A percentile compares a stretch with the other conserved stretches of the same genome.
phyloP scores from a whole-genome alignment of 345 rosid genomes.

The Raphanus raphanistrum region DNA sequence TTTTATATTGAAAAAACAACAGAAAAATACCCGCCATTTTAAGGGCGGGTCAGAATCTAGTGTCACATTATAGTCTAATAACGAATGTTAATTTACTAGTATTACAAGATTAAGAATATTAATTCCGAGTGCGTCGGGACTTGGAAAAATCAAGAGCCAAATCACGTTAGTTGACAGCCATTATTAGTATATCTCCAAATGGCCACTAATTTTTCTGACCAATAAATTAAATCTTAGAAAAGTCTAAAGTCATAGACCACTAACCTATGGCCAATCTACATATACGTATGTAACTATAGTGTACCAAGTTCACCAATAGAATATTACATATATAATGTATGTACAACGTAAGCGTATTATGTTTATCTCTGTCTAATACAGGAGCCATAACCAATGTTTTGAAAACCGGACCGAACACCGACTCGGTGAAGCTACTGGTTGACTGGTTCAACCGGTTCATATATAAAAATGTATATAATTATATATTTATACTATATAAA shows the following conservation, averaged over 20 bases:
- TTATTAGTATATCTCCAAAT: slow-evolving; percentile 12
- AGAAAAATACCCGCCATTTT: no score
- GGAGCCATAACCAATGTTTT: no score
- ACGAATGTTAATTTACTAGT: slow-evolving; percentile 8
- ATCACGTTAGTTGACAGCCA: slow-evolving; percentile 33
- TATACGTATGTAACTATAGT: not conserved
- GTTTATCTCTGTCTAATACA: not conserved
- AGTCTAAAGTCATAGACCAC: slow-evolving; percentile 27
- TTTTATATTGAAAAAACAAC: no score
- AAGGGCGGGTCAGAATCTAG: no score
- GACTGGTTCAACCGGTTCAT: no score
- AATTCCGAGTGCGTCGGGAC: slow-evolving; percentile 34
- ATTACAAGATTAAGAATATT: not conserved
- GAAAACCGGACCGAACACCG: no score
- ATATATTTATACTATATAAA: no score
- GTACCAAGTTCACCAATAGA: not conserved
- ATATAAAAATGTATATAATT: no score
- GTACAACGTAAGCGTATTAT: not conserved
- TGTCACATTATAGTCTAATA: slow-evolving; percentile 4
- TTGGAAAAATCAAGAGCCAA: slow-evolving; percentile 18
- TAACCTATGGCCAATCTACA: slow-evolving; percentile 1
- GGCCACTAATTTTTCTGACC: slow-evolving; percentile 34
- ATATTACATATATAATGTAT: not conserved
- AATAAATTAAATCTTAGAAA: slow-evolving; percentile 16
- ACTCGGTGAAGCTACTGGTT: no score